A percentile compares a stretch with the other conserved stretches of the same genome.
These are phyloP conservation scores for Parastagonospora avenae DNA, from an alignment of 2,329 filamentous ascomycete genomes.

Conservation along the genomic window DNA sequence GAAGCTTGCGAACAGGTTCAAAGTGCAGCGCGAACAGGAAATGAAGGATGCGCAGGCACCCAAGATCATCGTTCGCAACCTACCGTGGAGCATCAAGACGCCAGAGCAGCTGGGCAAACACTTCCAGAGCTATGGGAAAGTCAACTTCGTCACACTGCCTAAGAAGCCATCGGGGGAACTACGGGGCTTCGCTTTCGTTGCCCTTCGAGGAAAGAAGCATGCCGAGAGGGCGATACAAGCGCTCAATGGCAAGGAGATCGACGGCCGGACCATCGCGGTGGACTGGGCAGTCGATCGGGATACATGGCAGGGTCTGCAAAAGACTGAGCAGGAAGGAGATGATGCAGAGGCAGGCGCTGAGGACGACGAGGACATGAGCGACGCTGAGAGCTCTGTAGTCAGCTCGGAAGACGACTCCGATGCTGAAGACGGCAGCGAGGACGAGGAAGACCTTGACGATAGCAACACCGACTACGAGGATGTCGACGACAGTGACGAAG, in stretches of 20 bases:
- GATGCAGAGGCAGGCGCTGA: constrained; percentile 47
- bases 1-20: constrained; percentile 58
- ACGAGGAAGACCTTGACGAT: constrained; percentile 47
- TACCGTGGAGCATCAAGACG: constrained; percentile 94
- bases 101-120: constrained; percentile 77
- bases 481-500: constrained; percentile 48
- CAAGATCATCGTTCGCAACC: constrained; percentile 86
- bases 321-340: constrained; percentile 48
- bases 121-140: constrained; percentile 88
- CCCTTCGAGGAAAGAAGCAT: constrained; percentile 85
- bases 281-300: constrained; percentile 97
- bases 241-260: constrained; percentile 87
- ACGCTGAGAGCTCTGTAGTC: constrained; percentile 45
- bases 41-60: constrained; percentile 71
- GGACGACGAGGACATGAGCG: constrained; percentile 45
- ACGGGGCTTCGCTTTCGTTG: constrained; percentile 90
- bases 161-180: constrained; percentile 71
- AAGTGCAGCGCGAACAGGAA: constrained; percentile 70
- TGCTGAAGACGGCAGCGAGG: constrained; percentile 39
- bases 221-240: constrained; percentile 84
- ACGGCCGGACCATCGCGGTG: constrained; percentile 86
- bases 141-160: constrained; percentile 85
- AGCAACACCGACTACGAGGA: constrained; percentile 48
- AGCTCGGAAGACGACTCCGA: constrained; percentile 49
- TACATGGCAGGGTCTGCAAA: constrained; percentile 72